A percentile compares a stretch with the other conserved stretches of the same genome.
Evolutionary conservation across 148 eudicot genomes (phyloP).

Genomic region (Gaultheria prostrata): DNA sequence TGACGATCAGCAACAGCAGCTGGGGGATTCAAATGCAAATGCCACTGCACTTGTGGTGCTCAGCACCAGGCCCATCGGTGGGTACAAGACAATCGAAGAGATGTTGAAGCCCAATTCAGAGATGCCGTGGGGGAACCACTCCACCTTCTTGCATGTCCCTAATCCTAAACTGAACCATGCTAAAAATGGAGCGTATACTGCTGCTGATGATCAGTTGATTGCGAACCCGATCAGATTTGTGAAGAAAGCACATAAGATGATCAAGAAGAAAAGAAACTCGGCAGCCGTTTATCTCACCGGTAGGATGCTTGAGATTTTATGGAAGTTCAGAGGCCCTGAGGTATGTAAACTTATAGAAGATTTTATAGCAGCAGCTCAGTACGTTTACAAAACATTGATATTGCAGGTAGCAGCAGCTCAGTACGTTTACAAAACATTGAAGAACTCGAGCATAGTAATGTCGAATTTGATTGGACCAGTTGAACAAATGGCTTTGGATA

Average conservation of each 20-base stretch:
- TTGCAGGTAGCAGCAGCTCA: no score
- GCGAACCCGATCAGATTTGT: constrained; percentile 37
- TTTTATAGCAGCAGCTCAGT: constrained; percentile 31
- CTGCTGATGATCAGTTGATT: neutral
- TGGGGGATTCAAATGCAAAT: constrained; percentile 16
- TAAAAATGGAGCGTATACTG: constrained; percentile 3
- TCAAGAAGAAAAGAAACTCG: constrained; percentile 34
- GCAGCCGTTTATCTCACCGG: constrained; percentile 16
- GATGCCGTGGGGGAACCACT: constrained; percentile 50
- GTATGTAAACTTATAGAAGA: neutral
- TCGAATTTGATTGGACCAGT: constrained; percentile 37
- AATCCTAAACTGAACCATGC: constrained; percentile 25
- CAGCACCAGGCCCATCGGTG: constrained; percentile 36
- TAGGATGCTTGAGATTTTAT: neutral
- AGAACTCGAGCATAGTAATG: neutral
- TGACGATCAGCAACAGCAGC: neutral
- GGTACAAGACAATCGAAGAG: constrained; percentile 37
- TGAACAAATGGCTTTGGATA: constrained; percentile 47
- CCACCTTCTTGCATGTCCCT: constrained; percentile 36
- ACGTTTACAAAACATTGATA: constrained; percentile 38
- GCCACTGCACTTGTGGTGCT: constrained; percentile 39
- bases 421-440: no score
- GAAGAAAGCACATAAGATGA: constrained; percentile 16
- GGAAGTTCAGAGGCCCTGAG: constrained; percentile 15
- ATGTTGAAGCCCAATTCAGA: constrained; percentile 37